A percentile compares a stretch with the other conserved stretches of the same genome.
These are phyloP conservation scores for Circinella minor DNA, from an alignment of 371 early-diverging fungal species.

Conservation along the genomic window DNA sequence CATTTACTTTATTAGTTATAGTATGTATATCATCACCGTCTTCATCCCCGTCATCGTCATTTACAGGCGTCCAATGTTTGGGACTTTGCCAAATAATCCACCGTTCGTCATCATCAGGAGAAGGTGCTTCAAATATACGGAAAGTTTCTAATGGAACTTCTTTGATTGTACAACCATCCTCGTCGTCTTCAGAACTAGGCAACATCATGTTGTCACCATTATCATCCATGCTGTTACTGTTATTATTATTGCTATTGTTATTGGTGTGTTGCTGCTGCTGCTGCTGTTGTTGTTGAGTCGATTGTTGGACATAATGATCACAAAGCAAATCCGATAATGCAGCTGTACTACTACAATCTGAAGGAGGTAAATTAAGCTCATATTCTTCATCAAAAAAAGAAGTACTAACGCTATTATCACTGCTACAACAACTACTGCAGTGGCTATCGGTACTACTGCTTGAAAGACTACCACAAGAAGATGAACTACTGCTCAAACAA, in stretches of 20 bases:
- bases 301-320: conserved; percentile 43
- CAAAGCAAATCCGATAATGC: conserved; percentile 45
- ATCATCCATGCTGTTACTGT: neutral
- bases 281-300: conserved; percentile 10
- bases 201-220: neutral
- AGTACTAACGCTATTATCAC: neutral
- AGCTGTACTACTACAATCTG: conserved; percentile 18
- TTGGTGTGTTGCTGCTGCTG: neutral
- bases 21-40: neutral
- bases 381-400: neutral
- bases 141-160: conserved; percentile 30
- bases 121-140: conserved; percentile 30
- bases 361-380: neutral
- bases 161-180: neutral
- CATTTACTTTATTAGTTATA: no score
- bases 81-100: conserved; percentile 30
- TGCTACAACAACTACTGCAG: conserved; percentile 8
- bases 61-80: conserved; percentile 35
- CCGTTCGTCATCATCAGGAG: conserved; percentile 22
- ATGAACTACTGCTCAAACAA: conserved; percentile 21
- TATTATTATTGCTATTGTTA: neutral
- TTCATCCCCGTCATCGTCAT: conserved; percentile 10
- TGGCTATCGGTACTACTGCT: conserved; percentile 15
- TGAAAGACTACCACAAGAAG: conserved; percentile 3
- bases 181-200: conserved; percentile 9